A percentile compares a stretch with the other conserved stretches of the same genome.
phyloP scores from a whole-genome alignment of 202 grass and related monocot species.

The Elaeis oleifera region DNA sequence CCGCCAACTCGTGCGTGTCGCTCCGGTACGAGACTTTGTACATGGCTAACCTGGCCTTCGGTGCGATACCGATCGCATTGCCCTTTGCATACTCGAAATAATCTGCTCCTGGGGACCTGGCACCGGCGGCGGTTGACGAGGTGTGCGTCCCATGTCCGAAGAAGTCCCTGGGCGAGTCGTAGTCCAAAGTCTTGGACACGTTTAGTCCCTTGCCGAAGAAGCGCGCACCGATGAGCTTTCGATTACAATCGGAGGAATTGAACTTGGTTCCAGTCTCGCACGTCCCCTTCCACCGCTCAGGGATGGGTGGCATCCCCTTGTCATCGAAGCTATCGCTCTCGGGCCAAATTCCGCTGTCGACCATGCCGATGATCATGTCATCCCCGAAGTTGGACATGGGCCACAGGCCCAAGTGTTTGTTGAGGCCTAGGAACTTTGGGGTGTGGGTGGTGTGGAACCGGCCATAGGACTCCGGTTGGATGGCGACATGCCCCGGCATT shows the following conservation, averaged over 20 bases:
- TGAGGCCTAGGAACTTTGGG: constrained; percentile 12
- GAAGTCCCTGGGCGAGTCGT: constrained; percentile 55
- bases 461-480: not conserved
- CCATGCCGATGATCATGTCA: not conserved
- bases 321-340: constrained; percentile 70
- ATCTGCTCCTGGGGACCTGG: constrained; percentile 19
- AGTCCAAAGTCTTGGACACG: constrained; percentile 30
- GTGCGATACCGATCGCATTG: constrained; percentile 47
- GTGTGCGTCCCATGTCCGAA: constrained; percentile 71
- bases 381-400: not conserved
- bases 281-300: constrained; percentile 53
- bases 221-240: constrained; percentile 61
- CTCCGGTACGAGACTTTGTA: constrained; percentile 55
- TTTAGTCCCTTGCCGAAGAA: constrained; percentile 37
- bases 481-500: not conserved
- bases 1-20: constrained; percentile 32
- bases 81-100: constrained; percentile 59
- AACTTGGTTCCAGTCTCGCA: constrained; percentile 50
- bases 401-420: not conserved
- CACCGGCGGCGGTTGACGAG: constrained; percentile 60
- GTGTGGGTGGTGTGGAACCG: constrained; percentile 11
- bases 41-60: constrained; percentile 46
- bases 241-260: constrained; percentile 40
- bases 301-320: constrained; percentile 33
- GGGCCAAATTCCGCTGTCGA: constrained; percentile 58